phyloP scores from a whole-genome alignment of 1,284 basidiomycete species.

The Ustilago vetiveriae region DNA sequence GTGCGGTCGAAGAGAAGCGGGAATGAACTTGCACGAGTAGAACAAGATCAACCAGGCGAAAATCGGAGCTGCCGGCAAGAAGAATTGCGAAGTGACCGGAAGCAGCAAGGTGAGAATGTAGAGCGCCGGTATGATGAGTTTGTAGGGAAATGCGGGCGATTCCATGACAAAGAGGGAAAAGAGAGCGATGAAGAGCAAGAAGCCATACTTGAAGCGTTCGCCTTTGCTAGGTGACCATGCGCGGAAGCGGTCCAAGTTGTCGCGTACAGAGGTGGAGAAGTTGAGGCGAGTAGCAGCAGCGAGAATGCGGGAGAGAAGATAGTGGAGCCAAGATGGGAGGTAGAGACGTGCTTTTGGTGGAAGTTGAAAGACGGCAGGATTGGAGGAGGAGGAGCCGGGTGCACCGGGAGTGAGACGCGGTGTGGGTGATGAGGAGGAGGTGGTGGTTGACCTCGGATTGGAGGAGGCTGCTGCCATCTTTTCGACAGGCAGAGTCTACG shows the following conservation, averaged over 20 bases:
- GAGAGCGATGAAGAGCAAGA: constrained; percentile 69
- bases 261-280: constrained; percentile 56
- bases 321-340: constrained; percentile 45
- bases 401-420: constrained; percentile 35
- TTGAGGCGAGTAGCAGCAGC: constrained; percentile 58
- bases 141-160: constrained; percentile 76
- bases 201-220: constrained; percentile 61
- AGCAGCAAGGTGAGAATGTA: constrained; percentile 78
- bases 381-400: constrained; percentile 2
- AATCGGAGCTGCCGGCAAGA: constrained; percentile 86
- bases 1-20: constrained; percentile 76
- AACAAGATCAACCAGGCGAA: constrained; percentile 77
- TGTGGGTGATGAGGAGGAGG: neutral
- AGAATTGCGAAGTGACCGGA: constrained; percentile 90
- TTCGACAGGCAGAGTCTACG: too few species aligned
- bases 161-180: constrained; percentile 84
- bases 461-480: constrained; percentile 16
- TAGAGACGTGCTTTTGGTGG: constrained; percentile 39
- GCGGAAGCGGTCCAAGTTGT: constrained; percentile 54
- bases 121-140: constrained; percentile 80
- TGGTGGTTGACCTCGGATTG: constrained; percentile 2
- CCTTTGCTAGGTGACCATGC: constrained; percentile 47
- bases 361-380: constrained; percentile 25
- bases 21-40: constrained; percentile 87
- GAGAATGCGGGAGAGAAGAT: constrained; percentile 56